Evolutionary conservation across 345 rosid species (phyloP).

Genomic region (Arabis alpina): DNA sequence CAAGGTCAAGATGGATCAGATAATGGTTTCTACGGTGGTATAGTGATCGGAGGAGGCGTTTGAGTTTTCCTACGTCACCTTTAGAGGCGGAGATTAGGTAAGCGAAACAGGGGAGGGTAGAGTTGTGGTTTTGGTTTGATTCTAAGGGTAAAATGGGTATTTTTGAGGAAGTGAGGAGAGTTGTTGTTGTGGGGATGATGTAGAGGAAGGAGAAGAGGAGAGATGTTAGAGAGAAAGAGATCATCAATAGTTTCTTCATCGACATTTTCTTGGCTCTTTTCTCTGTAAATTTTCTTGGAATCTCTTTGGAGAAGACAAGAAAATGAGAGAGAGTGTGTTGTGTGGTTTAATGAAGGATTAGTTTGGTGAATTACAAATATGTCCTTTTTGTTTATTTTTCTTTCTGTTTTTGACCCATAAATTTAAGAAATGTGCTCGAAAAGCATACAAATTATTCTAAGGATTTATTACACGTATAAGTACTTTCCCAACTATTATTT

Average conservation of each 20-base stretch:
- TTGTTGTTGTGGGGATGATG: constrained; percentile 52
- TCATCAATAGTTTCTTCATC: constrained; percentile 53
- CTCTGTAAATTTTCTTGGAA: constrained; percentile 31
- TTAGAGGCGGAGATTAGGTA: constrained; percentile 83
- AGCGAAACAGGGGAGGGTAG: constrained; percentile 70
- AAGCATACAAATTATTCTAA: too few relatives aligned
- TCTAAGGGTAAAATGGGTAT: constrained; percentile 46
- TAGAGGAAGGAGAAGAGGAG: constrained; percentile 55
- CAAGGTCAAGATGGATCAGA: constrained; percentile 72
- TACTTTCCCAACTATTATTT: too few relatives aligned
- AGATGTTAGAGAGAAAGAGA: constrained; percentile 58
- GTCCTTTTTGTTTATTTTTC: constrained; percentile 10
- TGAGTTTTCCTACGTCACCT: constrained; percentile 68
- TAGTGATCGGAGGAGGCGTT: constrained; percentile 60
- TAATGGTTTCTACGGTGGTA: constrained; percentile 89
- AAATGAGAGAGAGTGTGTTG: constrained; percentile 4
- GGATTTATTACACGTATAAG: too few relatives aligned
- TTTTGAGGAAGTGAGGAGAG: constrained; percentile 48
- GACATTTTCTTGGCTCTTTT: constrained; percentile 31
- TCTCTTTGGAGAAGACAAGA: constrained; percentile 9
- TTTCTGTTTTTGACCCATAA: constrained; percentile 10
- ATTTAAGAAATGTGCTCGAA: neutral
- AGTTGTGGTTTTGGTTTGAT: constrained; percentile 41
- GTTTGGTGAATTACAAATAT: constrained; percentile 18
- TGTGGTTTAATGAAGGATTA: constrained; percentile 18